These are phyloP conservation scores for Hemisphaericaspora nanyangensis DNA, from an alignment of 805 yeast species.

Conservation along the genomic window DNA sequence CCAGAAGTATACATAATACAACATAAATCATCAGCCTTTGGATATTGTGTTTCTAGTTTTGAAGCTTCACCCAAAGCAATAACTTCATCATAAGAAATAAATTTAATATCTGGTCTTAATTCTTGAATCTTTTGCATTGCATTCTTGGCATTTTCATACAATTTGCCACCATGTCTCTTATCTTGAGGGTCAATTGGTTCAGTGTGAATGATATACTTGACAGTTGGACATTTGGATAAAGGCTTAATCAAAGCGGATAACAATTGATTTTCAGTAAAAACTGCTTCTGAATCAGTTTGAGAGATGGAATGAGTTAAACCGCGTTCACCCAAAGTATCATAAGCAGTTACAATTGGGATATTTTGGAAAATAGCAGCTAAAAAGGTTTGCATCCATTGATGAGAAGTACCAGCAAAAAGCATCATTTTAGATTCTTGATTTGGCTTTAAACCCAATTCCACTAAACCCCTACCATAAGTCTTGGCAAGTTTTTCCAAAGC, in stretches of 20 bases:
- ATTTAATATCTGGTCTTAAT: conserved; percentile 72
- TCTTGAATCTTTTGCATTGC: conserved; percentile 59
- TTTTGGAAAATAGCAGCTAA: conserved; percentile 74
- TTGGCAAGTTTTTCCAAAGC: conserved; percentile 50
- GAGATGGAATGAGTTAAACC: conserved; percentile 83
- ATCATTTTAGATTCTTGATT: conserved; percentile 61
- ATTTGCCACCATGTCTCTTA: conserved; percentile 57
- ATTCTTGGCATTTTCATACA: conserved; percentile 52
- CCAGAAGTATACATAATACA: conserved; percentile 90
- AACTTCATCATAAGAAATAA: conserved; percentile 64
- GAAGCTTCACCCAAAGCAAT: conserved; percentile 57
- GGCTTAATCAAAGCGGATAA: conserved; percentile 68
- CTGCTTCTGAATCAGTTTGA: conserved; percentile 73
- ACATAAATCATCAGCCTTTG: conserved; percentile 56
- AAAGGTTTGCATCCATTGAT: conserved; percentile 86
- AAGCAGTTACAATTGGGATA: conserved; percentile 91
- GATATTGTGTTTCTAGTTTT: conserved; percentile 37
- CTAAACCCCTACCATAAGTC: conserved; percentile 70
- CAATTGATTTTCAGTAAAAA: conserved; percentile 80
- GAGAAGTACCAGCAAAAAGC: conserved; percentile 84
- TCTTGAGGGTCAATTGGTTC: conserved; percentile 61
- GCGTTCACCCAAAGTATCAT: conserved; percentile 87
- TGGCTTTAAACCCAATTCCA: conserved; percentile 67
- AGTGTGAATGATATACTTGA: conserved; percentile 69
- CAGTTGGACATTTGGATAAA: conserved; percentile 53